Evolutionary conservation across 257 asterid genomes (phyloP).

Genomic region (Plantago major): DNA sequence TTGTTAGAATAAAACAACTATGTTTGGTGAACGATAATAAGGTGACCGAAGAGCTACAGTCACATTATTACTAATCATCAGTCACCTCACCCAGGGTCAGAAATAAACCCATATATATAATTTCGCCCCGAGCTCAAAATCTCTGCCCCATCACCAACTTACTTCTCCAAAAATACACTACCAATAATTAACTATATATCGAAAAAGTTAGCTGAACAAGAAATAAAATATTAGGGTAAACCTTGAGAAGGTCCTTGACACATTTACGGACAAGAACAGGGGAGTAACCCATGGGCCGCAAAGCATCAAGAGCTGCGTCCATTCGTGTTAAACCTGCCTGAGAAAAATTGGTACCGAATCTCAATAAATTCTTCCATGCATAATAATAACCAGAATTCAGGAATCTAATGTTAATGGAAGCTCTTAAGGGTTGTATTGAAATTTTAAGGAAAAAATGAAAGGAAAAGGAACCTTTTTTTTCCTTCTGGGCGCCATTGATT

Average conservation of each 20-base stretch:
- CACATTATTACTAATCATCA: too few relatives aligned
- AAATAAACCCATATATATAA: too few relatives aligned
- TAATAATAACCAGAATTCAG: background rate
- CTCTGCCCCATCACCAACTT: too few relatives aligned
- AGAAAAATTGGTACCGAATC: background rate
- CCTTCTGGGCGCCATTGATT: constrained; percentile 1
- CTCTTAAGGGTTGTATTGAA: too few relatives aligned
- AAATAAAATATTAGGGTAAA: background rate
- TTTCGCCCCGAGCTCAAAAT: too few relatives aligned
- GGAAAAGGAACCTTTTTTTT: background rate
- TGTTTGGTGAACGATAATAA: too few relatives aligned
- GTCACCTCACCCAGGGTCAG: too few relatives aligned
- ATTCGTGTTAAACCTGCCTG: background rate
- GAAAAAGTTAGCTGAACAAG: too few relatives aligned
- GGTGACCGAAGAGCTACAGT: too few relatives aligned
- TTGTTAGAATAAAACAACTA: too few relatives aligned
- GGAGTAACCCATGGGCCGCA: constrained; percentile 1
- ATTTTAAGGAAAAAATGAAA: background rate
- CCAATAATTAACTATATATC: too few relatives aligned
- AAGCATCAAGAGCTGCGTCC: constrained; percentile 3
- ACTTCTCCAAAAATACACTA: too few relatives aligned
- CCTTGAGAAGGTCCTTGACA: constrained; percentile 5
- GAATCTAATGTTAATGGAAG: background rate
- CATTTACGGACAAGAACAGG: background rate
- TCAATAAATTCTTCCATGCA: background rate